Evolutionary conservation across 73 alveolate species (phyloP), one percentile per base, ranked within the genome.

Genomic region (Paramecium biaurelia): DNA sequence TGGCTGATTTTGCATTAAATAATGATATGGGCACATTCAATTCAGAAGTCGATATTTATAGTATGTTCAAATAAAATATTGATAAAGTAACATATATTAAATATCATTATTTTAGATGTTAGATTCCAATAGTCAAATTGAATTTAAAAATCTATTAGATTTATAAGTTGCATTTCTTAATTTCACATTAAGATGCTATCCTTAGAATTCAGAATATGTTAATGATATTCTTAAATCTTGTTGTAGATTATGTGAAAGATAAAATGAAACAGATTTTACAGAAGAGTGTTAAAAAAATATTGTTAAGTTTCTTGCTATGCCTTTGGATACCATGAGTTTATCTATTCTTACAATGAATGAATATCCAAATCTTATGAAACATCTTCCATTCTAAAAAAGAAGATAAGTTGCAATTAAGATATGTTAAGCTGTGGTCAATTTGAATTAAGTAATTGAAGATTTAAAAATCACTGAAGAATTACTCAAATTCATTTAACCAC

Each of bases 171-270:
- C 99, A n/a, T 98, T 98, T 67, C 85, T 98, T 93, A 94, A 97
- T 58, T 97, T 98, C 93, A 93, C 99, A 30, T 92, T 98, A 24
- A 97, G 96, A 85, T 95, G 99, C 24, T 98, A 97, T 38, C 99
- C 99, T 5, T 82, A 68, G 23, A 96, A 95, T 57, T 95, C 93
- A 72, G 94, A 92, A 43, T 92, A 94, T 85, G 97, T 98, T 24
- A 92, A 92, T 70, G 82, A 94, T 89, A 98, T 97, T n/a, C 93
- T 98, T 34, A 93, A 92, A 72, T 74, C 96, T 18, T 95, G 99
- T 82, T 94, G 89, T 47, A 85, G 93, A 63, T 87, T 97, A 58
- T 67, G 92, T 92, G 92, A 93, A 63, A 35, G 94, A 94, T 57
- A 93, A 72, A 85, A 92, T 92, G 96, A 85, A 84, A 79, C 59